Evolutionary conservation across 371 early-diverging fungal genomes (phyloP), one percentile per base, ranked within the genome.

Genomic region (Racocetra persica): DNA sequence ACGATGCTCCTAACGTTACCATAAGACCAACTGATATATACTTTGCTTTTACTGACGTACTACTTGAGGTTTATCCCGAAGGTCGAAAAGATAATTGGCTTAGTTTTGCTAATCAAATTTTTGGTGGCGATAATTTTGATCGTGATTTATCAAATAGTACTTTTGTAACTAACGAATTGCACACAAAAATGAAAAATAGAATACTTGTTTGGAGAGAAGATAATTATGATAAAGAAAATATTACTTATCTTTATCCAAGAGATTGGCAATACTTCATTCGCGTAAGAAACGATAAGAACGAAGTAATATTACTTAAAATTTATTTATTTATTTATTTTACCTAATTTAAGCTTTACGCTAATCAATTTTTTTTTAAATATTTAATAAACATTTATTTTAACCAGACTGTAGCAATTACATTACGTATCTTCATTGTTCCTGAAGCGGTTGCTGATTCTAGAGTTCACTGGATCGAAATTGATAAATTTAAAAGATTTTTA

Each of bases 81-180:
- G 54, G 72, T 26, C 16, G 16, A 10, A 24, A 49, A 51, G 52
- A 71, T 71, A 32, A 24, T 18, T 71, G 72, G 54, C 41, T 28
- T 18, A 28, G 24, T 26, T 71, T n/a, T 28, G 72, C 52, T 11
- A 52, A 71, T 11, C 22, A 54, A 51, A 71, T n/a, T 7, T 52
- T 71, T 26, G 72, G 72, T 71, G 72, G 72, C 24, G 24, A 71
- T 16, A 49, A 71, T 28, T 71, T 71, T 22, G 72, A 71, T 28
- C 49, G 24, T 6, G 52, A 49, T 52, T 26, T 71, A 18, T 49
- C 52, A 18, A 71, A 71, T 54, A 18, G 18, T 51, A 49, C 72
- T 5, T 13, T 49, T 14, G 26, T 71, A 49, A 71, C 72, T 5
- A 51, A 49, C 11, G 51, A 49, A 52, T 51, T 71, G 7, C 52